Base-by-base conservation (phyloP, 1,139 yeast species). In the Kodamaea sp. region DNA sequence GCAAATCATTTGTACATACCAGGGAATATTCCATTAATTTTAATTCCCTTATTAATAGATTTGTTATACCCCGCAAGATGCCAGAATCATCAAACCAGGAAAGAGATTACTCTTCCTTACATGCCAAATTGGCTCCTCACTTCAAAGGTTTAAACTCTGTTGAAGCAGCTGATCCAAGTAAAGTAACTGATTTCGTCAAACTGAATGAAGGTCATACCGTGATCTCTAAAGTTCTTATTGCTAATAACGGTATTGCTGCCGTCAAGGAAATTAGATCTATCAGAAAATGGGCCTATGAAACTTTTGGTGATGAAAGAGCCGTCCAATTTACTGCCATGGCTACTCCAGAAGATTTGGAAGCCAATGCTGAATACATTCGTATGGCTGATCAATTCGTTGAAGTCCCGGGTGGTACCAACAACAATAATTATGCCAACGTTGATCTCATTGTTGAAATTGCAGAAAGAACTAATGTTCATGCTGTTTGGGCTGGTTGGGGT, bases 401-500 rank as follows among this genome's bases (percentile, higher is more conserved):
- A 62, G 98, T 92, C 36, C 97, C 99, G 44, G 99, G 99, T 56
- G 98, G 98, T 41, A 92, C 97, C 41, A 94, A 94, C 68, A 92
- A 92, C 71, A 92, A 92, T 67, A 92, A 92, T 66, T 90, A 90
- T 62, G 98, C 99, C 54, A 92, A 92, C 58, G 99, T 92, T 46
- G 98, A 94, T 53, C 75, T 92, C 49, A 92, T 92, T 64, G 97
- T 92, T 36, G 99, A 92, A 58, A 74, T 92, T 41, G 99, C 99
- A 31, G 98, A 92, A 70, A 84, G 97, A 69, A 84, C 96, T 37
- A 79, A 88, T 50, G 97, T 86, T 42, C 96, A 92, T 62, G 99
- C 98, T 23, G 99, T 92, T 44, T 92, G 99, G 99, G 98, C 99
- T 27, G 99, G 99, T 53, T 85, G 97, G 97, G 99, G 99, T 54